Evolutionary conservation across 2,329 filamentous ascomycete genomes (phyloP).

Genomic region (Sordariomycetes sp.): DNA sequence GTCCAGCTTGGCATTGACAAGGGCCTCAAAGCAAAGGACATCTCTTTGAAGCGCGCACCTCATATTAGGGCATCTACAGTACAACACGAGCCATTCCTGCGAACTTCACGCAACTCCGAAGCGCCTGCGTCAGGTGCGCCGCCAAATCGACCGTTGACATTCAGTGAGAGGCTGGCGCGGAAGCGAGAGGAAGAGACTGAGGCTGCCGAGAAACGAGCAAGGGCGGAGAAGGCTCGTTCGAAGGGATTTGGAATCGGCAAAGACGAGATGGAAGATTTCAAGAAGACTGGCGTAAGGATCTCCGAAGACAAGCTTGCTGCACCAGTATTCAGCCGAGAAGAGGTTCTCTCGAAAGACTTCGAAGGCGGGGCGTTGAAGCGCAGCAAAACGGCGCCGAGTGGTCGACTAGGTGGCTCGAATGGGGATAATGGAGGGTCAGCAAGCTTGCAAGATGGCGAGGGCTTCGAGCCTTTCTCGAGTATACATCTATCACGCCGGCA

Average conservation of each 20-base stretch:
- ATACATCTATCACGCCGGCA: slow-evolving; percentile 76
- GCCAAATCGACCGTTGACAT: slow-evolving; percentile 35
- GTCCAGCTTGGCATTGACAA: slow-evolving; percentile 85
- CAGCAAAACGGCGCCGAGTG: slow-evolving; percentile 32
- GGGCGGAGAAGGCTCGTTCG: slow-evolving; percentile 43
- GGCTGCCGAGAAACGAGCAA: slow-evolving; percentile 39
- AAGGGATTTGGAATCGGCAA: slow-evolving; percentile 48
- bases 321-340: slow-evolving; percentile 53
- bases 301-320: slow-evolving; percentile 36
- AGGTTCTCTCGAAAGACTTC: slow-evolving; percentile 37
- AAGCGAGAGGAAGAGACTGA: slow-evolving; percentile 48
- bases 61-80: not conserved
- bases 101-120: slow-evolving; percentile 31
- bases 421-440: not conserved
- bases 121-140: not conserved
- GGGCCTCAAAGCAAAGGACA: slow-evolving; percentile 67
- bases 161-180: slow-evolving; percentile 78
- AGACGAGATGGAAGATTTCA: slow-evolving; percentile 51
- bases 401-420: slow-evolving; percentile 6
- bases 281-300: slow-evolving; percentile 45
- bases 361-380: slow-evolving; percentile 19
- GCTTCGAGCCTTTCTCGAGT: slow-evolving; percentile 78
- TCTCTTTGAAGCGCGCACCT: slow-evolving; percentile 72
- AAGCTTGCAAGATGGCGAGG: not conserved
- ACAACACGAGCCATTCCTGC: slow-evolving; percentile 25